A percentile compares a stretch with the other conserved stretches of the same genome.
phyloP scores from a whole-genome alignment of 306 rosid species.

The Sicyos baderoa region DNA sequence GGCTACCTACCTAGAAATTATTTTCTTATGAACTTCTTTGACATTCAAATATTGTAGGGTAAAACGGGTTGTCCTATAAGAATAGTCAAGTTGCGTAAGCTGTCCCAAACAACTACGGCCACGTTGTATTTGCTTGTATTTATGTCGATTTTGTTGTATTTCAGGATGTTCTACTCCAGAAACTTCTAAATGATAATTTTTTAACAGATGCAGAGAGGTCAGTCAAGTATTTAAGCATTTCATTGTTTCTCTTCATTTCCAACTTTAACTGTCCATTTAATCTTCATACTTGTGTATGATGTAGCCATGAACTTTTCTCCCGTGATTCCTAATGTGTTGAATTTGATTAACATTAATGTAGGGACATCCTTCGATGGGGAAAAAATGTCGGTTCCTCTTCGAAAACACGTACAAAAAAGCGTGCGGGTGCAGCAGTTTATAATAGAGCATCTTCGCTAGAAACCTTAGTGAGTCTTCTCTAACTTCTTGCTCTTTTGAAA shows the following conservation, averaged over 20 bases:
- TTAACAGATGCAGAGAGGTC: slow-evolving; percentile 81
- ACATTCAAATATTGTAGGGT: too few relatives aligned
- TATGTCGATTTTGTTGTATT: slow-evolving; percentile 22
- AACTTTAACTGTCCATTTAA: background rate
- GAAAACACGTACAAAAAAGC: slow-evolving; percentile 70
- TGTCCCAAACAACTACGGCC: background rate
- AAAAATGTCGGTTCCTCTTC: slow-evolving; percentile 56
- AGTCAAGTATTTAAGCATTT: slow-evolving; percentile 23
- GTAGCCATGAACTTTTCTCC: background rate
- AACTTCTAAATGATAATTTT: slow-evolving; percentile 48
- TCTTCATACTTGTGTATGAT: background rate
- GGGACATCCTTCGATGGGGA: slow-evolving; percentile 95
- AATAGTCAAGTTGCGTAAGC: too few relatives aligned
- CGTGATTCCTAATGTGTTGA: slow-evolving; percentile 2
- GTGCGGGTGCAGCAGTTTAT: slow-evolving; percentile 83
- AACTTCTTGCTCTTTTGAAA: slow-evolving; percentile 14
- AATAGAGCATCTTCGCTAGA: slow-evolving; percentile 89
- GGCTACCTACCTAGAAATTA: too few relatives aligned
- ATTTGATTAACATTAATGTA: slow-evolving; percentile 30
- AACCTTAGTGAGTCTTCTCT: slow-evolving; percentile 56
- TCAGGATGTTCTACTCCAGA: slow-evolving; percentile 85
- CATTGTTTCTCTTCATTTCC: background rate
- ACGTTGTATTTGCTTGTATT: slow-evolving; percentile 1
- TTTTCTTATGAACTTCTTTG: too few relatives aligned
- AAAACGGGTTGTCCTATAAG: too few relatives aligned